Evolutionary conservation across 495 filamentous ascomycete genomes (phyloP).

Genomic region (Xylaria scruposa): DNA sequence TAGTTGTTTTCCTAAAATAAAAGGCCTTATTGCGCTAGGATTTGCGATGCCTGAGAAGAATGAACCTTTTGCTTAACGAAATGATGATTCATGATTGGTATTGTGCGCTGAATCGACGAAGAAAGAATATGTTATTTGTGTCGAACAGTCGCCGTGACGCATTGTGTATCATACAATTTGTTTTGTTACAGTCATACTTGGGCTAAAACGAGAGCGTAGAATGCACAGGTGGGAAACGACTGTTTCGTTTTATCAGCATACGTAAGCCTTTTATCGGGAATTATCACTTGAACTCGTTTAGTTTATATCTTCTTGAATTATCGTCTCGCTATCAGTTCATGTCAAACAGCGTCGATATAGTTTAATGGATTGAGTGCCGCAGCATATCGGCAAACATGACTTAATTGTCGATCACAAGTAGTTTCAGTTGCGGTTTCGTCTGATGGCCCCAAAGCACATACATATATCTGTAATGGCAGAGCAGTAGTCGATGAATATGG

Average conservation of each 20-base stretch:
- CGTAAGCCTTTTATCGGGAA: neutral
- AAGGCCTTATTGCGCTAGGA: neutral
- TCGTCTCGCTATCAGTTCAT: neutral
- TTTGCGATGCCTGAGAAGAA: no score
- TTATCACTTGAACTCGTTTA: neutral
- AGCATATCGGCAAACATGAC: conserved; percentile 35
- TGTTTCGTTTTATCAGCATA: neutral
- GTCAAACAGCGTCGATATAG: conserved; percentile 28
- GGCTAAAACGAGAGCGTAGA: no score
- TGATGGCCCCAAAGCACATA: conserved; percentile 31
- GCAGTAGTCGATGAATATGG: conserved; percentile 41
- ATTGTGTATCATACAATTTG: neutral
- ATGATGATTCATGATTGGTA: neutral
- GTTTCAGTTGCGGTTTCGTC: conserved; percentile 31
- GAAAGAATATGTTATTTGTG: neutral
- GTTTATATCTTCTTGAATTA: neutral
- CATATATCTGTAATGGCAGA: conserved; percentile 32
- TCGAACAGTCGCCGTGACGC: neutral
- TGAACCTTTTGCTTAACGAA: neutral
- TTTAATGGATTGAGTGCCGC: conserved; percentile 32
- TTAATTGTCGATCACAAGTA: conserved; percentile 34
- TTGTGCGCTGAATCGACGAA: neutral
- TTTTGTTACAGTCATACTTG: neutral
- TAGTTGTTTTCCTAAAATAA: no score
- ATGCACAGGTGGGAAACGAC: neutral